Conservation (phyloP, 257 asterid genomes). For the Nicotiana otophora region DNA sequence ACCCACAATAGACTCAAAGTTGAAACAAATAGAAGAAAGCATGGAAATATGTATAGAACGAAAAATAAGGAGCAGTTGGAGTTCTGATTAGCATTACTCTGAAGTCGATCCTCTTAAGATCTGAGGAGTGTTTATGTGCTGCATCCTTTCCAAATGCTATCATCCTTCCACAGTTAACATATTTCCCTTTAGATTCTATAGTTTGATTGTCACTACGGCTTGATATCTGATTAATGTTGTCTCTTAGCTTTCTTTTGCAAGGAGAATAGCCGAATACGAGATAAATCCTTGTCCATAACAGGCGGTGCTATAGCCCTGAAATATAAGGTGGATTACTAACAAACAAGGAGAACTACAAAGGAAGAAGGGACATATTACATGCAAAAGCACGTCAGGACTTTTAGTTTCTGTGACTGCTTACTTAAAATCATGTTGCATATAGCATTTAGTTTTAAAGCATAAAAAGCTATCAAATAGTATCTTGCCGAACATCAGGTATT, state of each 20-base stretch:
- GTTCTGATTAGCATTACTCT: slow-evolving; percentile 41
- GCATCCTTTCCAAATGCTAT: no score
- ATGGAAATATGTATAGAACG: background rate
- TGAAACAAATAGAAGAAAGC: background rate
- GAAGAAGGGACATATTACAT: background rate
- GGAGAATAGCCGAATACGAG: no score
- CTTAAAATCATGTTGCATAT: background rate
- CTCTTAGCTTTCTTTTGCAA: no score
- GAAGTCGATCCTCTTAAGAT: slow-evolving; percentile 70
- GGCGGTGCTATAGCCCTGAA: slow-evolving; percentile 66
- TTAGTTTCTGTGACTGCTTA: background rate
- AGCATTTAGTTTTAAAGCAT: background rate
- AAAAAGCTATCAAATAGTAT: background rate
- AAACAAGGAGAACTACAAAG: background rate
- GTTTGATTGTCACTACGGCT: no score
- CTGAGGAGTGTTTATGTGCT: no score
- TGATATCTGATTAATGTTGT: no score
- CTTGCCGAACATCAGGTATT: background rate
- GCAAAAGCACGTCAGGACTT: background rate
- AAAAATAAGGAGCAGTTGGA: background rate
- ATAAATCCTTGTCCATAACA: slow-evolving; percentile 64
- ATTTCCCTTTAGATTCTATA: no score
- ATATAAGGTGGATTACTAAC: background rate
- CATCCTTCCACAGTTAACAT: no score
- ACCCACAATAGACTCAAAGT: background rate